These are phyloP conservation scores for Hypericum perforatum DNA, from an alignment of 345 rosid species.

Conservation along the genomic window DNA sequence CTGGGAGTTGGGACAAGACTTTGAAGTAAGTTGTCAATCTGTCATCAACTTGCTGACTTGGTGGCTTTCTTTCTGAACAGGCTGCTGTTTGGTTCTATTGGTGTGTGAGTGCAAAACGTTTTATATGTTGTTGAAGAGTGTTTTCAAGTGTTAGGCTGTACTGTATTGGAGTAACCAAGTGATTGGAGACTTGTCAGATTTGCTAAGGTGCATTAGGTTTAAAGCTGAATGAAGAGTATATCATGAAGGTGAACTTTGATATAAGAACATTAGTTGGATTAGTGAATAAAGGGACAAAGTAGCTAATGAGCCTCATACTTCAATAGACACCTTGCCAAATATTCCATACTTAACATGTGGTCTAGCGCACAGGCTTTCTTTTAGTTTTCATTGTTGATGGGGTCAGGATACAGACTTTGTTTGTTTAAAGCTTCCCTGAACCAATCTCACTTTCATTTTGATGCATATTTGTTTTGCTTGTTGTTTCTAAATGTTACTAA, in stretches of 20 bases:
- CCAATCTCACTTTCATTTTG: too few relatives aligned
- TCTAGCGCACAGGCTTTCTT: not conserved
- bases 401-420: not conserved
- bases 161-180: not conserved
- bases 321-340: not conserved
- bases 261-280: too few relatives aligned
- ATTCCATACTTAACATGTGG: not conserved
- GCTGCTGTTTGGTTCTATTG: not conserved
- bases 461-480: not conserved
- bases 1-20: slow-evolving; percentile 97
- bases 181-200: too few relatives aligned
- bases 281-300: too few relatives aligned
- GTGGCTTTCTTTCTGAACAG: not conserved
- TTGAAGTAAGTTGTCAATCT: slow-evolving; percentile 38
- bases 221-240: too few relatives aligned
- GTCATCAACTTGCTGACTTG: not conserved
- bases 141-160: not conserved
- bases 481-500: not conserved
- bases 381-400: not conserved
- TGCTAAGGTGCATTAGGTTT: too few relatives aligned
- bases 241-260: too few relatives aligned
- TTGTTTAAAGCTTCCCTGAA: not conserved
- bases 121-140: not conserved
- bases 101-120: not conserved
- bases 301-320: too few relatives aligned